These are phyloP conservation scores for Podospora pseudocomata DNA, from an alignment of 495 filamentous ascomycete species.

Conservation along the genomic window DNA sequence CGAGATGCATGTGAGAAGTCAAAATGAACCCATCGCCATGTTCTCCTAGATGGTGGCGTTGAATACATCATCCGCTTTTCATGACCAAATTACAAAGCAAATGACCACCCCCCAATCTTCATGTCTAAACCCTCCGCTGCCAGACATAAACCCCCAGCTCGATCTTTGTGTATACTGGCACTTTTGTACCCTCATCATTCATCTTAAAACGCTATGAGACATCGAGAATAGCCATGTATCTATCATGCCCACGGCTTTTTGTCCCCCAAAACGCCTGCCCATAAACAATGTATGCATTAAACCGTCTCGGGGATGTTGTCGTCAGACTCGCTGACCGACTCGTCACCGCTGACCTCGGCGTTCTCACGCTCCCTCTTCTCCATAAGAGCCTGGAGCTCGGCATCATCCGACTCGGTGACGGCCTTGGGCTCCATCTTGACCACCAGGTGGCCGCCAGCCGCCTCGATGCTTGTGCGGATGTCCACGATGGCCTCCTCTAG, in stretches of 20 bases:
- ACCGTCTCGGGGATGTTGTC: conserved; percentile 59
- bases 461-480: conserved; percentile 71
- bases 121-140: not conserved
- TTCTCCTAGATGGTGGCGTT: too few relatives aligned
- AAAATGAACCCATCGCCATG: too few relatives aligned
- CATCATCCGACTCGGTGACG: conserved; percentile 96
- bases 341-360: conserved; percentile 92
- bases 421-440: conserved; percentile 99
- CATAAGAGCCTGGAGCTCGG: conserved; percentile 94
- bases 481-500: conserved; percentile 84
- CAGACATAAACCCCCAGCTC: not conserved
- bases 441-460: conserved; percentile 68
- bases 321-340: conserved; percentile 88
- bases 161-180: not conserved
- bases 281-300: conserved; percentile 22
- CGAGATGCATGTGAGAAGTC: not conserved
- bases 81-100: too few relatives aligned
- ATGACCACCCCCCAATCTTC: too few relatives aligned
- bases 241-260: conserved; percentile 20
- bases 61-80: too few relatives aligned
- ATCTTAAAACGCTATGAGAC: conserved; percentile 12
- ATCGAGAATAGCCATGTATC: conserved; percentile 11
- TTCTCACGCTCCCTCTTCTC: conserved; percentile 99
- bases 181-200: conserved; percentile 12
- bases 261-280: not conserved